These are phyloP conservation scores for Sporothrix curviconia DNA, from an alignment of 2,329 filamentous ascomycete genomes.

Conservation along the genomic window DNA sequence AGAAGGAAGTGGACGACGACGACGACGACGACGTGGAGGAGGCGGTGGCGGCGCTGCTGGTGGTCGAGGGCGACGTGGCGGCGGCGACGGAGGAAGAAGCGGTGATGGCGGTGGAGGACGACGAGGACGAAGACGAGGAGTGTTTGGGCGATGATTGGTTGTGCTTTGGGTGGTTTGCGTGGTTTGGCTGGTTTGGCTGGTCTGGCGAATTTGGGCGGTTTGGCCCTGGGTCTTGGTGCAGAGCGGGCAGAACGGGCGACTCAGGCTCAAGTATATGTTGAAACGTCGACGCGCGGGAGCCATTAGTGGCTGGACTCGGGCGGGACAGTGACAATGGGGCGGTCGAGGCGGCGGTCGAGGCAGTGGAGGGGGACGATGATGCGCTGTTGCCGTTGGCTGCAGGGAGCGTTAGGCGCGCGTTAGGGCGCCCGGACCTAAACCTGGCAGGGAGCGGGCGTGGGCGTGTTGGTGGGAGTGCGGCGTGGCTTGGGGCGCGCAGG, in stretches of 20 bases:
- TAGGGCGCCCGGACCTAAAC: too few relatives aligned
- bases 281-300: constrained; percentile 13
- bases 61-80: constrained; percentile 1
- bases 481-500: background rate
- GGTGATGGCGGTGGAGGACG: constrained; percentile 12
- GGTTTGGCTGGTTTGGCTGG: constrained; percentile 3
- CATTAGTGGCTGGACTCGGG: constrained; percentile 8
- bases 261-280: constrained; percentile 5
- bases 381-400: constrained; percentile 2
- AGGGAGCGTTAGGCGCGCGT: too few relatives aligned
- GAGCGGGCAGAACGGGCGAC: background rate
- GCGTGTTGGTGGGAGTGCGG: too few relatives aligned
- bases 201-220: too few relatives aligned
- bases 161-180: constrained; percentile 1
- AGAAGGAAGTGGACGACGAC: background rate
- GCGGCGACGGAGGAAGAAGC: constrained; percentile 31
- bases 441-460: too few relatives aligned
- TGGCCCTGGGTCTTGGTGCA: background rate
- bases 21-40: background rate
- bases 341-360: background rate
- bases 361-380: background rate
- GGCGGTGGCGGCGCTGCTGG: background rate
- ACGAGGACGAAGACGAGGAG: constrained; percentile 10
- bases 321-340: background rate
- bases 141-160: constrained; percentile 7